Conservation (phyloP, 352 stramenopile genomes). For the Pythium apleroticum region DNA sequence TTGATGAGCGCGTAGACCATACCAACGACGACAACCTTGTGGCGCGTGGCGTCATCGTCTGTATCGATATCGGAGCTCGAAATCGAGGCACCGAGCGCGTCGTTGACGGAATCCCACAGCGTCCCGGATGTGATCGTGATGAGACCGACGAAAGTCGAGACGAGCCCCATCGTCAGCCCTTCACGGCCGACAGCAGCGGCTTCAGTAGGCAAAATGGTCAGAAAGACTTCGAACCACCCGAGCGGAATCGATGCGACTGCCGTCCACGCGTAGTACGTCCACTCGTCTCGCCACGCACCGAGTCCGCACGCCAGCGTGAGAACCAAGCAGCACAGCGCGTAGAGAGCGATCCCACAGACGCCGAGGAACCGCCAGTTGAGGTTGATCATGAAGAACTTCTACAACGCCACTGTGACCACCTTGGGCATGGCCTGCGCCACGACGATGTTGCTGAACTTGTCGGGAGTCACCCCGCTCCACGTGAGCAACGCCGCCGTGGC, state of each 20-base stretch:
- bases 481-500: conserved; percentile 3
- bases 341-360: conserved; percentile 27
- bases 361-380: conserved; percentile 42
- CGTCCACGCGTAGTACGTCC: conserved; percentile 17
- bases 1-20: conserved; percentile 12
- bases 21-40: neutral
- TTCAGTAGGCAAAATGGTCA: conserved; percentile 46
- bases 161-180: conserved; percentile 45
- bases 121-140: conserved; percentile 31
- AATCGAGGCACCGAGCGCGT: conserved; percentile 24
- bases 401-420: conserved; percentile 39
- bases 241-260: conserved; percentile 36
- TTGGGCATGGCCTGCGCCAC: conserved; percentile 19
- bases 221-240: conserved; percentile 44
- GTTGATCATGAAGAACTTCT: conserved; percentile 39
- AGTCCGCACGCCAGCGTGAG: conserved; percentile 35
- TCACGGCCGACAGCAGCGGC: conserved; percentile 49
- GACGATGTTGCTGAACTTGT: conserved; percentile 15
- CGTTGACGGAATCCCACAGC: conserved; percentile 33
- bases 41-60: neutral
- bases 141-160: conserved; percentile 50
- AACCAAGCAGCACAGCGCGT: conserved; percentile 26
- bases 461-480: conserved; percentile 15
- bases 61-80: neutral
- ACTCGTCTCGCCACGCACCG: conserved; percentile 15